Conservation (phyloP, 1,284 basidiomycete genomes). For the Neonothopanus nambi region DNA sequence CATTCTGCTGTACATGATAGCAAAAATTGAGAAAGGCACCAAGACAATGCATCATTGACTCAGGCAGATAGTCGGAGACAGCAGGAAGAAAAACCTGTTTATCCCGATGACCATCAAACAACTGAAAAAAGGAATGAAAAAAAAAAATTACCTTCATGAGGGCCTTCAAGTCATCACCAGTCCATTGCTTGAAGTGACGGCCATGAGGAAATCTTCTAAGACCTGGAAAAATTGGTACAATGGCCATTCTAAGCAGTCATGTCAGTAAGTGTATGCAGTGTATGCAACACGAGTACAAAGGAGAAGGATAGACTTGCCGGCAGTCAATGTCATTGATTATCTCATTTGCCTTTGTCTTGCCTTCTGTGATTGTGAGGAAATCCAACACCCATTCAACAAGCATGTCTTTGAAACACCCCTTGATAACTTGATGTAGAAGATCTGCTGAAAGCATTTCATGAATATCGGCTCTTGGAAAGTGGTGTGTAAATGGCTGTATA, state of each 20-base stretch:
- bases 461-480: slow-evolving; percentile 28
- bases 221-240: slow-evolving; percentile 25
- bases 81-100: slow-evolving; percentile 34
- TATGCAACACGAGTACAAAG: too few relatives aligned
- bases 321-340: slow-evolving; percentile 30
- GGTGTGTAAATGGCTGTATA: slow-evolving; percentile 14
- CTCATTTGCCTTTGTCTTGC: slow-evolving; percentile 17
- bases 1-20: slow-evolving; percentile 29
- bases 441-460: slow-evolving; percentile 28
- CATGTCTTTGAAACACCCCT: slow-evolving; percentile 35
- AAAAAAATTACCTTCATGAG: too few relatives aligned
- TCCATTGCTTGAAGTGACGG: slow-evolving; percentile 31
- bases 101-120: too few relatives aligned
- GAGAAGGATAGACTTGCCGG: slow-evolving; percentile 22
- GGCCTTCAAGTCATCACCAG: slow-evolving; percentile 31
- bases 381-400: slow-evolving; percentile 26
- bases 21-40: slow-evolving; percentile 32
- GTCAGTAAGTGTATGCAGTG: not conserved
- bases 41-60: slow-evolving; percentile 23
- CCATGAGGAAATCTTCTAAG: slow-evolving; percentile 28
- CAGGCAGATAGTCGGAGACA: slow-evolving; percentile 27
- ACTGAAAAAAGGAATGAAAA: too few relatives aligned
- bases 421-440: slow-evolving; percentile 35
- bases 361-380: slow-evolving; percentile 21
- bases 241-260: too few relatives aligned